A percentile compares a stretch with the other conserved stretches of the same genome.
Evolutionary conservation across 2,329 filamentous ascomycete species (phyloP).

Genomic region (Cladosporium austrohemisphaericum): DNA sequence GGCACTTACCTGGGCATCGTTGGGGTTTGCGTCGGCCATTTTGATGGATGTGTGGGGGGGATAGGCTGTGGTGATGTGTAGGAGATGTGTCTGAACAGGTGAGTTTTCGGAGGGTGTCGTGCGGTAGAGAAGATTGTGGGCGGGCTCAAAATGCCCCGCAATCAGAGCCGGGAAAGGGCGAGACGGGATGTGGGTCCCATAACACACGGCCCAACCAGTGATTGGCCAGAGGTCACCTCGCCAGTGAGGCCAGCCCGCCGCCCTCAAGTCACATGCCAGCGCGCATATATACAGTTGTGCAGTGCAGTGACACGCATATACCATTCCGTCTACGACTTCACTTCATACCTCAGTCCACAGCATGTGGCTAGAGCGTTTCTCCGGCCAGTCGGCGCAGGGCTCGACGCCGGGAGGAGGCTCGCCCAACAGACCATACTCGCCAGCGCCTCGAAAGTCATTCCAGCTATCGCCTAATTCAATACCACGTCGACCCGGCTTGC

Average conservation of each 20-base stretch:
- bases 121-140: constrained; percentile 15
- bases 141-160: constrained; percentile 9
- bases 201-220: neutral
- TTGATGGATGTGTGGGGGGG: constrained; percentile 15
- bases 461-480: constrained; percentile 66
- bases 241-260: too few relatives aligned
- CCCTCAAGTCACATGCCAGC: constrained; percentile 12
- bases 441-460: constrained; percentile 64
- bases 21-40: constrained; percentile 23
- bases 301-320: too few relatives aligned
- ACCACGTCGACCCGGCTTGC: constrained; percentile 63
- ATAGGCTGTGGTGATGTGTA: constrained; percentile 8
- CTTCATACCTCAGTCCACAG: constrained; percentile 2
- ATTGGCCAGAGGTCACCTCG: too few relatives aligned
- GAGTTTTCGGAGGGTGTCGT: constrained; percentile 15
- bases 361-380: constrained; percentile 91
- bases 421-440: constrained; percentile 67
- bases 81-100: constrained; percentile 10
- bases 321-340: neutral
- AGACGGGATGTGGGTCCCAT: constrained; percentile 1
- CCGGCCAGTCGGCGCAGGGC: constrained; percentile 68
- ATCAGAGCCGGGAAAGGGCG: neutral
- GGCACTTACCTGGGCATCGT: constrained; percentile 28
- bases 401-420: constrained; percentile 59
- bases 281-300: neutral